Percentiles rank a stretch among this genome's conserved stretches.
Conservation (phyloP, 176 grass and related monocot species). For the Leersia perrieri region DNA sequence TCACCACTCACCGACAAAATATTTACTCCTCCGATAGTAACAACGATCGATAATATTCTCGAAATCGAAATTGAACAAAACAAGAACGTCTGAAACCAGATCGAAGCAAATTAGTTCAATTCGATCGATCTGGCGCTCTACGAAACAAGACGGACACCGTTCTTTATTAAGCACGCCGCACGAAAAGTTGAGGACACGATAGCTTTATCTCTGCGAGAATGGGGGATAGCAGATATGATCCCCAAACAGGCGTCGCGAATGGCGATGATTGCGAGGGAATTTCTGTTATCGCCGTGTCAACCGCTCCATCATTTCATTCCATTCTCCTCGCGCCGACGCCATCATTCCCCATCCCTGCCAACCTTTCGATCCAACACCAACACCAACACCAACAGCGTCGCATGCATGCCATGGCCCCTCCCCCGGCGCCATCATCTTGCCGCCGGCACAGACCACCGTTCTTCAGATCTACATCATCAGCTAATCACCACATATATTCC, state of each 20-base stretch:
- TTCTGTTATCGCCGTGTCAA: conserved; percentile 22
- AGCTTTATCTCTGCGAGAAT: neutral
- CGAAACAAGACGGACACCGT: too few species aligned
- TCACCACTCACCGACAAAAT: too few species aligned
- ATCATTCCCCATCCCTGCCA: neutral
- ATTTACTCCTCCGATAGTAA: too few species aligned
- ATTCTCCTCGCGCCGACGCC: neutral
- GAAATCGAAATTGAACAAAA: too few species aligned
- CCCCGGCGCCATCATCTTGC: conserved; percentile 2
- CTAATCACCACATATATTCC: too few species aligned
- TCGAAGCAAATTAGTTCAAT: too few species aligned
- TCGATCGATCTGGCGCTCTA: too few species aligned
- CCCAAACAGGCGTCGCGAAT: neutral
- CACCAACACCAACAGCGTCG: neutral
- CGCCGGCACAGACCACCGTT: neutral
- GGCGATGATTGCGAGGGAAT: conserved; percentile 21
- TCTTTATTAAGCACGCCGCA: too few species aligned
- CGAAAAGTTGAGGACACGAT: neutral
- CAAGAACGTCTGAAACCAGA: too few species aligned
- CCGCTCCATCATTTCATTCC: conserved; percentile 4
- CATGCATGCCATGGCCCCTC: neutral
- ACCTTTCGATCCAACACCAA: conserved; percentile 14
- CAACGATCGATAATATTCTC: too few species aligned
- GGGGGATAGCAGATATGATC: too few species aligned
- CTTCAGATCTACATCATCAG: too few species aligned